A percentile compares a stretch with the other conserved stretches of the same genome.
Conservation (phyloP, 345 rosid genomes). For the Eucalyptus tenuipes region DNA sequence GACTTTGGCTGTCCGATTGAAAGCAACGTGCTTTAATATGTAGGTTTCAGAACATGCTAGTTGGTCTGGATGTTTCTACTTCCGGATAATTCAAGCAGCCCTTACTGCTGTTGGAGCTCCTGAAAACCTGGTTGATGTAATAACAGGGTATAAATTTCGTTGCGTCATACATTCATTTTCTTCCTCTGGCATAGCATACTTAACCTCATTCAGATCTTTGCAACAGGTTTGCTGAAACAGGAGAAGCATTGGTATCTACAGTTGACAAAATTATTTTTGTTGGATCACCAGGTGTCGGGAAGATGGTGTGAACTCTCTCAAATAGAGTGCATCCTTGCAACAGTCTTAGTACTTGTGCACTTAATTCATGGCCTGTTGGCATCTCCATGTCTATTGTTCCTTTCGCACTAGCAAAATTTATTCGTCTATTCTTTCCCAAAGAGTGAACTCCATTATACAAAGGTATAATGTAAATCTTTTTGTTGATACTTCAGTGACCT, state of each 20-base stretch:
- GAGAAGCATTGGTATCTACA: conserved; percentile 88
- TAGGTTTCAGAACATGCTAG: conserved; percentile 95
- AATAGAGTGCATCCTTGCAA: neutral
- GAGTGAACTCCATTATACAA: neutral
- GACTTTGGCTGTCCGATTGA: neutral
- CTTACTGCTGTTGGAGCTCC: conserved; percentile 98
- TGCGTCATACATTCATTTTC: neutral
- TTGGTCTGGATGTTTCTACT: conserved; percentile 95
- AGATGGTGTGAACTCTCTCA: conserved; percentile 44
- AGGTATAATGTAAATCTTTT: neutral
- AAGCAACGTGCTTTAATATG: neutral
- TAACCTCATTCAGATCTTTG: neutral
- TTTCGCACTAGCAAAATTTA: neutral
- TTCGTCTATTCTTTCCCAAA: neutral
- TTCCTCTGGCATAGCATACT: neutral
- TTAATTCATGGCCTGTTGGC: neutral
- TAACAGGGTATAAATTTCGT: conserved; percentile 60
- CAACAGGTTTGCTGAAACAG: conserved; percentile 82
- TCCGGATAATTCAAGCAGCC: conserved; percentile 87
- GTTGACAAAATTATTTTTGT: conserved; percentile 95
- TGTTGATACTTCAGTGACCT: neutral
- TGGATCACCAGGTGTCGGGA: conserved; percentile 95
- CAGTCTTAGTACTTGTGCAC: neutral
- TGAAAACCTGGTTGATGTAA: conserved; percentile 85
- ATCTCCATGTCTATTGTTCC: neutral